Evolutionary conservation across 768 basidiomycete genomes (phyloP).

Genomic region (Astraeus odoratus): DNA sequence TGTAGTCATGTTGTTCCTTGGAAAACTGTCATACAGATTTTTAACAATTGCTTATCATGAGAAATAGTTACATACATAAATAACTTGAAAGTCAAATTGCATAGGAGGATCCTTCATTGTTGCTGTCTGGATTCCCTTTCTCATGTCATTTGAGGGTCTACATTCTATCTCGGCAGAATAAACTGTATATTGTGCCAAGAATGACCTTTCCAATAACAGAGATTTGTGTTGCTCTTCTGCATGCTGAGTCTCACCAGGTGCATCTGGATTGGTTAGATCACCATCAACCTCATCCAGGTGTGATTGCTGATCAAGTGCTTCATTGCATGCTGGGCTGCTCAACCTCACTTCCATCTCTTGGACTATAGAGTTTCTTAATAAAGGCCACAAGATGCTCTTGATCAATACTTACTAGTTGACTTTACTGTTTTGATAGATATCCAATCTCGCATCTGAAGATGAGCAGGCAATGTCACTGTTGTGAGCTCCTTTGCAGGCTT

Average conservation of each 20-base stretch:
- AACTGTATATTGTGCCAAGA: slow-evolving; percentile 4
- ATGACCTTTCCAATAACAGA: not conserved
- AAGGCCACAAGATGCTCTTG: not conserved
- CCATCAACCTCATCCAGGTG: too few species aligned
- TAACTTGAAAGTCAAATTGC: slow-evolving; percentile 65
- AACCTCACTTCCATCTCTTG: slow-evolving; percentile 62
- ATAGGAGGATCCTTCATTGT: slow-evolving; percentile 88
- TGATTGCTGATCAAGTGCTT: slow-evolving; percentile 49
- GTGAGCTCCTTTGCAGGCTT: not conserved
- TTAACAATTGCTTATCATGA: too few species aligned
- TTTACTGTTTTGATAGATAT: slow-evolving; percentile 42
- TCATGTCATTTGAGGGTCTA: slow-evolving; percentile 49
- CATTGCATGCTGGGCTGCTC: slow-evolving; percentile 63
- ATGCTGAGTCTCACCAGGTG: slow-evolving; percentile 21
- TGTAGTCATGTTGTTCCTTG: slow-evolving; percentile 67
- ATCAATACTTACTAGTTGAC: not conserved
- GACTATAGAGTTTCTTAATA: slow-evolving; percentile 32
- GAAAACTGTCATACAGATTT: slow-evolving; percentile 54
- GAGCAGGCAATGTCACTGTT: not conserved
- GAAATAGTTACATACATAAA: slow-evolving; percentile 54
- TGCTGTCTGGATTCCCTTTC: slow-evolving; percentile 65
- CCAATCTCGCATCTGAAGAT: slow-evolving; percentile 33
- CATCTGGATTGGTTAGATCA: too few species aligned
- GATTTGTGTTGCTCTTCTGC: not conserved
- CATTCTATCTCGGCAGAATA: slow-evolving; percentile 38